Evolutionary conservation across 805 yeast species (phyloP).

Genomic region (Metschnikowia sp.): DNA sequence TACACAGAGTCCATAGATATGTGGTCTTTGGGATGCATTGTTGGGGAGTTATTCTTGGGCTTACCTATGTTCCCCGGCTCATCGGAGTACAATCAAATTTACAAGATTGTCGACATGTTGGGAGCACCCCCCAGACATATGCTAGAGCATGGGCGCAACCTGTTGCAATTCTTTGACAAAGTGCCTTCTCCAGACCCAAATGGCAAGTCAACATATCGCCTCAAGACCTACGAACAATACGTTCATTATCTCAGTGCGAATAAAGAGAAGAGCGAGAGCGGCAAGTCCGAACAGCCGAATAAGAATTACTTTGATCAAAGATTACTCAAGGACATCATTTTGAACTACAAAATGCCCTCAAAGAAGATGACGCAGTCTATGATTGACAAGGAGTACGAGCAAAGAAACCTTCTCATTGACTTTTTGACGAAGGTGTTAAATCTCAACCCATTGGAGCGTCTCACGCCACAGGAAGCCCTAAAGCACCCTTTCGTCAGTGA

Average conservation of each 20-base stretch:
- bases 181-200: slow-evolving; percentile 20
- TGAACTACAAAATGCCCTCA: slow-evolving; percentile 68
- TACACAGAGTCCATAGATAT: slow-evolving; percentile 91
- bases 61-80: slow-evolving; percentile 93
- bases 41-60: slow-evolving; percentile 87
- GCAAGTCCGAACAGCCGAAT: slow-evolving; percentile 66
- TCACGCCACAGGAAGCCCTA: slow-evolving; percentile 95
- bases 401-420: slow-evolving; percentile 69
- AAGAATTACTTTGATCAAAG: slow-evolving; percentile 74
- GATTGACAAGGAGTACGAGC: slow-evolving; percentile 69
- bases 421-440: slow-evolving; percentile 75
- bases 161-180: slow-evolving; percentile 64
- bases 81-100: slow-evolving; percentile 86
- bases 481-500: slow-evolving; percentile 81
- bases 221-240: slow-evolving; percentile 38
- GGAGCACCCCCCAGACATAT: slow-evolving; percentile 93
- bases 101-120: slow-evolving; percentile 75
- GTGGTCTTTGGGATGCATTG: slow-evolving; percentile 96
- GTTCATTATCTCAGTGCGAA: slow-evolving; percentile 23
- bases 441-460: slow-evolving; percentile 87
- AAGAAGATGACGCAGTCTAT: slow-evolving; percentile 49
- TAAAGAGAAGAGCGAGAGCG: slow-evolving; percentile 28
- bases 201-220: slow-evolving; percentile 28
- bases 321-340: slow-evolving; percentile 66
- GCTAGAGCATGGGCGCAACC: slow-evolving; percentile 91